Base-by-base conservation (phyloP, 106 monocot genomes). In the Chionographis japonica region DNA sequence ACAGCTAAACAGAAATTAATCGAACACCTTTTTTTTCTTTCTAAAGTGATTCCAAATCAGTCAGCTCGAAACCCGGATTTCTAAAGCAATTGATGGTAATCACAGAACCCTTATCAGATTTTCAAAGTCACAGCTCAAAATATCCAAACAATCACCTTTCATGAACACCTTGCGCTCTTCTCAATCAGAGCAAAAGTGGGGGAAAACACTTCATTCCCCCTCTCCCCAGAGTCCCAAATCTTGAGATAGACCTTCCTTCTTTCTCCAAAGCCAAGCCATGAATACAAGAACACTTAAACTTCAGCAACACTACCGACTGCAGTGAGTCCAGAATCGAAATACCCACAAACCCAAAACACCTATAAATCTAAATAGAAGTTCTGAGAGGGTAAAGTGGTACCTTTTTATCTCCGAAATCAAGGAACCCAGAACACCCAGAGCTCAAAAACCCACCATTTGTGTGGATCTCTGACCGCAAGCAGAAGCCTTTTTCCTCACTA, bases 361-460 rank as follows among this genome's bases (percentile, higher is more conserved):
- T 50, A 66, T 27, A 6, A 52, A 66, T 36, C 36, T 35, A 27
- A 66, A 6, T 3, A 3, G 13, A 66, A 13, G 12, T 37, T 4
- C 13, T 15, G 5, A 35, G 27, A 27, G 27, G 36, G 17, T 4
- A 38, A 67, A 67, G 38, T 6, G 40, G 67, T n/a, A 16, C 37
- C 38, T 54, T 54, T 37, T 66, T 35, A 37, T 40, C n/a, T 39
- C 53, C 37, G 17, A 37, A 54, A 54, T 67, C 37, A 37, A 54
- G 35, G 39, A 40, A 39, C 14, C 67, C 39, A 40, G 11, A n/a
- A 6, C 35, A 8, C 3, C 36, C 67, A n/a, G 67, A 40, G 54
- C 38, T 53, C 52, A 39, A 67, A 54, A 67, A 38, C 53, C 53
- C 35, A 52, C 10, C 52, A 37, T 67, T 17, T 67, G 27, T 60